phyloP scores from a whole-genome alignment of 2,329 filamentous ascomycete genomes.

The Aulographum hederae region DNA sequence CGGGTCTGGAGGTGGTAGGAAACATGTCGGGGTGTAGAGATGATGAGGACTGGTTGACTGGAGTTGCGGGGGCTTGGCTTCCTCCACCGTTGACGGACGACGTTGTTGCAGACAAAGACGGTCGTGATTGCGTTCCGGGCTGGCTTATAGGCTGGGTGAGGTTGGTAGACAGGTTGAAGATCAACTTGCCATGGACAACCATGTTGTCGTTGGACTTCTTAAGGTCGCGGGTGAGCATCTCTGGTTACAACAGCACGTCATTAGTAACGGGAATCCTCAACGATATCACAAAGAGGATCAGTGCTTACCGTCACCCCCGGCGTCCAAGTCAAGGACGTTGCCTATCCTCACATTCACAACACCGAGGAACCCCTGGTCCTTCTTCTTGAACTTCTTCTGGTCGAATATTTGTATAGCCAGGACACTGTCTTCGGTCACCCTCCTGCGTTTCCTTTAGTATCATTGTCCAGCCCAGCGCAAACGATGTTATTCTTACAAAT shows the following conservation, averaged over 20 bases:
- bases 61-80: slow-evolving; percentile 13
- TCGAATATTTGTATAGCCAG: slow-evolving; percentile 97
- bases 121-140: slow-evolving; percentile 20
- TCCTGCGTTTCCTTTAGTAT: slow-evolving; percentile 34
- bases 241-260: slow-evolving; percentile 21
- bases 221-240: slow-evolving; percentile 93
- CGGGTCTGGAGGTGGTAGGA: slow-evolving; percentile 13
- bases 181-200: slow-evolving; percentile 92
- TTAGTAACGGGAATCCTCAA: background rate
- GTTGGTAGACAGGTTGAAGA: slow-evolving; percentile 90
- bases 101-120: slow-evolving; percentile 16
- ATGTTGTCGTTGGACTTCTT: slow-evolving; percentile 98
- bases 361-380: slow-evolving; percentile 95
- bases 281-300: too few species aligned
- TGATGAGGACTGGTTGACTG: slow-evolving; percentile 22
- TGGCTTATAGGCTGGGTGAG: slow-evolving; percentile 50
- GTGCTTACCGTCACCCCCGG: slow-evolving; percentile 71
- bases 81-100: slow-evolving; percentile 20
- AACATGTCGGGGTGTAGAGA: slow-evolving; percentile 19
- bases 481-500: slow-evolving; percentile 49
- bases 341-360: slow-evolving; percentile 96
- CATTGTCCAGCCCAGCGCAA: background rate
- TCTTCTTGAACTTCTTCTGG: slow-evolving; percentile 99
- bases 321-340: slow-evolving; percentile 78
- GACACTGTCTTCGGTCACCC: slow-evolving; percentile 86